Percentiles rank a stretch among this genome's conserved stretches.
These are phyloP conservation scores for Theileria parva DNA, from an alignment of 169 alveolate genomes.

Conservation along the genomic window DNA sequence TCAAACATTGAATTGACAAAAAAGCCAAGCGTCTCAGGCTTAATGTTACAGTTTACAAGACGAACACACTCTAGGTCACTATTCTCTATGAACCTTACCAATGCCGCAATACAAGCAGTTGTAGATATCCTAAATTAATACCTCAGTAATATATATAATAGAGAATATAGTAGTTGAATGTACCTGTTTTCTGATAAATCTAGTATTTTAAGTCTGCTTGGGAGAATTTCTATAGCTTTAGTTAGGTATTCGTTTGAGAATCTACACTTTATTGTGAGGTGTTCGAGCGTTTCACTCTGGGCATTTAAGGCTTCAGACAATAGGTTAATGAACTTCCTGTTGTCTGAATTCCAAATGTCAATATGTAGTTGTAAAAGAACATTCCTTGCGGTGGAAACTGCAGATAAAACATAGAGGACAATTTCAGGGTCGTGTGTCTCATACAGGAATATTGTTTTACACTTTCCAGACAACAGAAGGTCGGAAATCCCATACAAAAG, in stretches of 20 bases:
- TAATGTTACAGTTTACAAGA: constrained; percentile 27
- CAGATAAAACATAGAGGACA: constrained; percentile 23
- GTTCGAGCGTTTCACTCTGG: constrained; percentile 31
- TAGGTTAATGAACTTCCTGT: constrained; percentile 23
- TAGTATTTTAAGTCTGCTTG: constrained; percentile 27
- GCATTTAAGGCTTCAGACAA: constrained; percentile 11
- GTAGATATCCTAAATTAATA: constrained; percentile 8
- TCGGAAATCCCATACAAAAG: constrained; percentile 27
- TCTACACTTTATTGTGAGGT: constrained; percentile 47
- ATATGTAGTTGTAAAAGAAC: constrained; percentile 30
- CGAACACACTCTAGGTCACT: constrained; percentile 42
- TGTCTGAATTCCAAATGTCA: constrained; percentile 46
- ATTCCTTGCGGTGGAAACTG: constrained; percentile 15
- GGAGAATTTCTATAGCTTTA: constrained; percentile 20
- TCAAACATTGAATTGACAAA: constrained; percentile 9
- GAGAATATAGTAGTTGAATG: background rate
- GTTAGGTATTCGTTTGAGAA: constrained; percentile 26
- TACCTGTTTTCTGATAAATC: constrained; percentile 60
- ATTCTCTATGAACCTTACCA: constrained; percentile 6
- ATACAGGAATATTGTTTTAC: background rate
- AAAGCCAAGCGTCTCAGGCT: constrained; percentile 2
- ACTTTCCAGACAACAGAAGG: background rate
- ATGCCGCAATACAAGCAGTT: constrained; percentile 11
- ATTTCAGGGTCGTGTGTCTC: constrained; percentile 31
- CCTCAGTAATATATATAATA: background rate